Evolutionary conservation across 768 basidiomycete genomes (phyloP), one percentile per base, ranked within the genome.

Genomic region (Rhizopogon vinicolor): DNA sequence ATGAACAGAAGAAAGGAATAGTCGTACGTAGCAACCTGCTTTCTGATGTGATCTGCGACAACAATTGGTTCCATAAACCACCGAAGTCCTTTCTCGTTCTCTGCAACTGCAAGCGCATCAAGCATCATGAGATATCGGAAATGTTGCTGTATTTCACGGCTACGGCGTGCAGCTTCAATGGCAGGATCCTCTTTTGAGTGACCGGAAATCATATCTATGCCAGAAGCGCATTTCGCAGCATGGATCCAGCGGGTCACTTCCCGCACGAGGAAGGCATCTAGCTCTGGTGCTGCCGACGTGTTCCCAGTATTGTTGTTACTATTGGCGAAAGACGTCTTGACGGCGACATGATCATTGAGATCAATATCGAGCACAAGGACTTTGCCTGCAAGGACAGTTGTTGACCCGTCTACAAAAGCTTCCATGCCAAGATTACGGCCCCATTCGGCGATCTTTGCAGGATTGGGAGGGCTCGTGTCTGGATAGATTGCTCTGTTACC

Each of bases 341-440:
- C 81, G 41, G 74, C 78, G 0, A 79, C 76, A 28, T 58, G 57
- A 45, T 62, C 68, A 12, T 71, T 68, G 58, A 92, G 79, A 60
- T 89, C 85, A 56, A 91, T 77, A 65, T 92, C 90, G 52, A 91
- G 71, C 35, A 91, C 89, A 9, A 92, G 72, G n/a, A 90, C 83
- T 66, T 89, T 89, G 2, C 90, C 90, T 3, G 84, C 90, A 39
- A 91, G 78, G 18, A 86, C 78, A 40, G 89, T 71, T 0, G 78
- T 84, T 56, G 77, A 78, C 39, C 75, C 74, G 58, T 90, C 89
- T 57, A 78, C 81, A 73, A 88, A 91, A 3, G 83, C 75, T 62
- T 91, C 87, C 87, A 91, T 87, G 28, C 86, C 87, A 5, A 77
- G 83, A 28, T 78, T 71, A 16, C 75, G 77, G 6, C 82, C 84